These are phyloP conservation scores for Paraphaeosphaeria sporulosa DNA, from an alignment of 2,329 filamentous ascomycete species.

Conservation along the genomic window DNA sequence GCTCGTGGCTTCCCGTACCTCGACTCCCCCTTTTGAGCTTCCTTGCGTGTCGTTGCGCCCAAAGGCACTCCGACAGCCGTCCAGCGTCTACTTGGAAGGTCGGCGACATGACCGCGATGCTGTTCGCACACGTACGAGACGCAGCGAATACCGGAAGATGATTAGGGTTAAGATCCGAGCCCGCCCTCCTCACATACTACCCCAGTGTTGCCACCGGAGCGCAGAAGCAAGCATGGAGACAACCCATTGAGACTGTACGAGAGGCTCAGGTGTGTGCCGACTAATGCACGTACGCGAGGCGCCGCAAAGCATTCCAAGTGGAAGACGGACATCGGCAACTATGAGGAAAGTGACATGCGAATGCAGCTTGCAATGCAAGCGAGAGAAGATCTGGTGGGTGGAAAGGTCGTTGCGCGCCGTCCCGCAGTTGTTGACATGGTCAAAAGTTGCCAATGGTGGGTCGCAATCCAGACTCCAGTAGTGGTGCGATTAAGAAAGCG, in stretches of 20 bases:
- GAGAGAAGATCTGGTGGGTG: conserved; percentile 40
- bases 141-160: conserved; percentile 68
- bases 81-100: conserved; percentile 69
- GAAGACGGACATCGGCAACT: conserved; percentile 80
- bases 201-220: conserved; percentile 45
- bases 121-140: conserved; percentile 57
- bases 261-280: conserved; percentile 68
- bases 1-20: conserved; percentile 55
- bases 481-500: conserved; percentile 8
- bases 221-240: conserved; percentile 43
- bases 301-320: conserved; percentile 63
- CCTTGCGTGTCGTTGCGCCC: conserved; percentile 27
- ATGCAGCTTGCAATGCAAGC: conserved; percentile 36
- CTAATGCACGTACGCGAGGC: conserved; percentile 47
- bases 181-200: conserved; percentile 64
- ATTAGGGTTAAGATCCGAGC: conserved; percentile 98
- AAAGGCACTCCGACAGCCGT: conserved; percentile 28
- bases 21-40: conserved; percentile 51
- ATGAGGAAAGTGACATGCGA: conserved; percentile 78
- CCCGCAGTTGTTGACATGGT: conserved; percentile 38
- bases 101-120: conserved; percentile 66
- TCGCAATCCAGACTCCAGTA: conserved; percentile 25
- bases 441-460: conserved; percentile 28
- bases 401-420: conserved; percentile 31
- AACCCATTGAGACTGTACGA: conserved; percentile 62